Base-by-base conservation (phyloP, 1,284 basidiomycete species). In the Gymnopus androsaceus region DNA sequence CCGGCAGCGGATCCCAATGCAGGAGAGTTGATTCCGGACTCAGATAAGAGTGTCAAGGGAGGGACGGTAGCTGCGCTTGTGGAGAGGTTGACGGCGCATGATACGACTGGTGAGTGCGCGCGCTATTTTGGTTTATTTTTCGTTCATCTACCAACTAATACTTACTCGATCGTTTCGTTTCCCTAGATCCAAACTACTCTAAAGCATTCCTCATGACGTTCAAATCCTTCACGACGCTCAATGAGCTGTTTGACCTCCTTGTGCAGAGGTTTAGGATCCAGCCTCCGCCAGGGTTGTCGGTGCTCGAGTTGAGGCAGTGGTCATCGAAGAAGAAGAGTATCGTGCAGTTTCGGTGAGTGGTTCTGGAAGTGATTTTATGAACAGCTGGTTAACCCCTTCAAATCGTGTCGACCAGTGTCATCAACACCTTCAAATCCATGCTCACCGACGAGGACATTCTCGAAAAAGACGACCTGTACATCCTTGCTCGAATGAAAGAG, bases 151-250 rank as follows among this genome's bases (percentile, higher is more conserved):
- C 38, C 12, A 40, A 40, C 38, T 8, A 21, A 19, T 9, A 1
- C 19, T 21, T 40, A 8, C 17, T 4, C 17, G 1, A 21, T 21
- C 38, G 9, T 55, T 55, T 36, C 54, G 53, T 36, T 54, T 23
- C 1, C 12, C 46, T 64, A 90, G 94, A 95, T 69, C 78, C 85
- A 0, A 83, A 85, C 5, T 99, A 93, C 74, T 92, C 87, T 69
- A 90, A 92, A 69, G 90, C 95, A 1, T 99, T 99, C 82, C 72
- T 99, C 59, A 90, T 98, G 83, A 99, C 97, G 1, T 98, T 95
- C 78, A 94, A 95, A 63, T 96, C 94, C 0, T 99, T 99, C 71
- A 94, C 93, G 14, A 89, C 88, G 1, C 77, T 94, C 17, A 83
- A 93, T 55, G 89, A 94, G 57, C 75, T 99, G 21, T 88, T 98